phyloP scores from a whole-genome alignment of 495 filamentous ascomycete species.

The Daldinia vernicosa region DNA sequence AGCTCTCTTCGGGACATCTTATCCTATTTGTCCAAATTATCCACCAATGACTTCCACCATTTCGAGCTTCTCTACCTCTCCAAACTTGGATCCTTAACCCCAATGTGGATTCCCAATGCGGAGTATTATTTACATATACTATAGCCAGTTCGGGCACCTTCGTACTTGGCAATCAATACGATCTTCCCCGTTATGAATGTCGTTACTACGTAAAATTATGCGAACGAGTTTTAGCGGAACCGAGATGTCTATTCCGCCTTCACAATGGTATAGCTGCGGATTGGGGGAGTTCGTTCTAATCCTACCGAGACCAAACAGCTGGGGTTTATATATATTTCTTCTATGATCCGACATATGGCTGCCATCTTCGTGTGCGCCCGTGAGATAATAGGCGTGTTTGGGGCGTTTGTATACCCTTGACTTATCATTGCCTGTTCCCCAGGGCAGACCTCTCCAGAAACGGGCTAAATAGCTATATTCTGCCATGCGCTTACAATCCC shows the following conservation, averaged over 20 bases:
- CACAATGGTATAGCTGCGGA: constrained; percentile 20
- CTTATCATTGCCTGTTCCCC: not conserved
- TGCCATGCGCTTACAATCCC: constrained; percentile 15
- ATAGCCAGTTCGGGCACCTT: constrained; percentile 30
- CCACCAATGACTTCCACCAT: constrained; percentile 26
- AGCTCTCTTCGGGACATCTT: constrained; percentile 18
- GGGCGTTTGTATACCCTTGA: not conserved
- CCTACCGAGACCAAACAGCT: constrained; percentile 1
- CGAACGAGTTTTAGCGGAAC: constrained; percentile 9
- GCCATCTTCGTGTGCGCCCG: not conserved
- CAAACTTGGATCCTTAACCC: constrained; percentile 8
- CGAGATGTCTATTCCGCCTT: constrained; percentile 24
- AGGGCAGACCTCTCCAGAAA: not conserved
- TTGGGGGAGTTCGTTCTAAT: constrained; percentile 19
- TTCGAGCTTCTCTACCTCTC: constrained; percentile 11
- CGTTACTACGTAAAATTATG: constrained; percentile 8
- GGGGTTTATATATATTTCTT: constrained; percentile 21
- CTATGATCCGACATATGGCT: not conserved
- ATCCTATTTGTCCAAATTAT: constrained; percentile 27
- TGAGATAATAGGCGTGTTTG: not conserved
- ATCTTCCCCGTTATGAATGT: constrained; percentile 26
- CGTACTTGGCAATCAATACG: constrained; percentile 27
- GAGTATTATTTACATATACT: constrained; percentile 14
- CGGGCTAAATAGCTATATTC: not conserved
- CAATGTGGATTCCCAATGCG: constrained; percentile 37